Base-by-base conservation (phyloP, 257 asterid species). In the Schizonepeta tenuifolia region DNA sequence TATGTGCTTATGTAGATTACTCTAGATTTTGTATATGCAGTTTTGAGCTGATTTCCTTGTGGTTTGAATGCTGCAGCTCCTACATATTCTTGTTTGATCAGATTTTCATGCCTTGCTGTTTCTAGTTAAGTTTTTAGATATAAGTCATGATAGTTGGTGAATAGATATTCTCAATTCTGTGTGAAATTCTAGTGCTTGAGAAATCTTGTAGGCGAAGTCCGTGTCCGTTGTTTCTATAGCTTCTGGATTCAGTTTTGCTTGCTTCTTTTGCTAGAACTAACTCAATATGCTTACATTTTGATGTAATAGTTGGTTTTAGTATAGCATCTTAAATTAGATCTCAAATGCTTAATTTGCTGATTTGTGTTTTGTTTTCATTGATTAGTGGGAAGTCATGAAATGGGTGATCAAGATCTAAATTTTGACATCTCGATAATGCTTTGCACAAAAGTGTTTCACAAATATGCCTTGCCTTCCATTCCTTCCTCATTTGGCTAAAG, bases 141-240 rank as follows among this genome's bases (percentile, higher is more conserved):
- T 65, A 31, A 24, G 35, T 64, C 14, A 65, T 46, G 17, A 33
- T 57, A 33, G 72, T 70, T 44, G 50, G 50, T 53, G 61, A 71
- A 49, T 72, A 46, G 44, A 46, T 67, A 22, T 57, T 4, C 18
- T 46, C 18, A n/a, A 14, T 55, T 36, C 66, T 11, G 26, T 55
- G 8, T 74, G 72, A 60, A 61, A 62, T 61, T 36, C 26, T 67
- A 6, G 26, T 69, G 40, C 21, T 20, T 26, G 65, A 14, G 26
- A 41, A 49, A 75, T 51, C 64, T 49, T 36, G 28, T 3, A 54
- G 58, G 58, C 58, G 7, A 6, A n/a, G 8, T 46, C 5, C 18
- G 17, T 12, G n/a, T 43, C 17, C 17, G 17, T 43, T 36, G 53
- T 9, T 51, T 21, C 33, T 54, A 10, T 20, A 2, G n/a, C 21